Evolutionary conservation across 352 stramenopile genomes (phyloP).

Genomic region (Phytophthora rubi): DNA sequence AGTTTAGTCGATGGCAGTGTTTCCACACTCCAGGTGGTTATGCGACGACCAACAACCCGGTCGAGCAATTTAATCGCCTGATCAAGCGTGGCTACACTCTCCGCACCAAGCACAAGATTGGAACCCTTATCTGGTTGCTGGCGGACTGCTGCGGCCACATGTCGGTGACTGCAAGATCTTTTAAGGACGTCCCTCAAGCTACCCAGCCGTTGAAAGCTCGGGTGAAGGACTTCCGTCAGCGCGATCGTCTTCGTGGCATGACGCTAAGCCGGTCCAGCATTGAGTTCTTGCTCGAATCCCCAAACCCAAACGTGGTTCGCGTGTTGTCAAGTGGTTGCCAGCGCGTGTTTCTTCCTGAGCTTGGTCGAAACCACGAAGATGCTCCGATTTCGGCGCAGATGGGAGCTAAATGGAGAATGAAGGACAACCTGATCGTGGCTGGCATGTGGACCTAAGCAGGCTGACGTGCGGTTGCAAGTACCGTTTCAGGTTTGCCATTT

Average conservation of each 20-base stretch:
- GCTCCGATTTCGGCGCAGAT: conserved; percentile 4
- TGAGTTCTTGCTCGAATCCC: background rate
- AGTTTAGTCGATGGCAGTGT: background rate
- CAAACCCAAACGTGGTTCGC: background rate
- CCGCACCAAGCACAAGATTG: background rate
- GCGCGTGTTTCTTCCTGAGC: background rate
- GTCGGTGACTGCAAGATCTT: background rate
- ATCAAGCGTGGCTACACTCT: conserved; percentile 3
- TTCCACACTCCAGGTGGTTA: conserved; percentile 4
- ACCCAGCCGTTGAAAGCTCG: background rate
- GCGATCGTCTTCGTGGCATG: background rate
- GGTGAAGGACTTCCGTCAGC: conserved; percentile 1
- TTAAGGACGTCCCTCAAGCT: background rate
- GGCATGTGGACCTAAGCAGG: background rate
- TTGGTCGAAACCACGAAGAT: background rate
- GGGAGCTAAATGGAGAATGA: conserved; percentile 2
- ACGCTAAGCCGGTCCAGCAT: background rate
- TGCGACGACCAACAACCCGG: conserved; percentile 3
- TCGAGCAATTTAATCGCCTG: background rate
- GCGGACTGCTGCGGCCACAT: background rate
- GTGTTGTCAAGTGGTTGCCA: background rate
- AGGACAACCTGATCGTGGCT: conserved; percentile 4
- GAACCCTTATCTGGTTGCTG: background rate
- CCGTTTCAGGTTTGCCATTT: conserved; percentile 3
- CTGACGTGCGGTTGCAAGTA: background rate